Base-by-base conservation (phyloP, 768 basidiomycete genomes). In the Pleurotus pulmonarius region DNA sequence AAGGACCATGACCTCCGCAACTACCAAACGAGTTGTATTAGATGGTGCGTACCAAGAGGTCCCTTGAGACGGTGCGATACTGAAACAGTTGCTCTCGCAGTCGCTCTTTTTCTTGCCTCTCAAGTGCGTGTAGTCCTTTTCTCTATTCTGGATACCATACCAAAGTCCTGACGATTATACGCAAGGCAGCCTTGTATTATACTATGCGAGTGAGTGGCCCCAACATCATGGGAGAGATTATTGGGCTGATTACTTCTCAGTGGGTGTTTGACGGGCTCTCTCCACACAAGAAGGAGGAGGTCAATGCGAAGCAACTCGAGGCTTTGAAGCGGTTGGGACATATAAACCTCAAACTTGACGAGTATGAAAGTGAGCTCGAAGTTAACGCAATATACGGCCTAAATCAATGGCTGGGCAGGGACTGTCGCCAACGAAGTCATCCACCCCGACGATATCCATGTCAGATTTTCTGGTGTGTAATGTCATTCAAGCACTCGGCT, bases 401-500 rank as follows among this genome's bases (percentile, higher is more conserved):
- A 18, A 40, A 15, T 12, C 12, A 24, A 18, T n/a, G 39, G 9
- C 38, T 38, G n/a, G 60, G 2, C 59, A 91, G 90, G 84, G 57
- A 86, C 86, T 41, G 93, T 98, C 56, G 92, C 96, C 3, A 90
- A 88, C 39, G 95, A 98, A 64, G 85, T 98, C 18, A 92, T 98
- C 59, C 89, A 92, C 62, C 92, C 93, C 2, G 92, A 94, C 67
- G 91, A 95, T 64, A 95, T 96, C 55, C 72, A 79, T 47, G 81
- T 90, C 47, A 75, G 75, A 18, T 95, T 95, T 68, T 70, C 79
- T 20, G 93, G 92, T 90, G 55, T 6, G 82, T 61, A 22, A 12
- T 22, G 4, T 22, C 46, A 44, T 11, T 3, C 18, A 18, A 38
- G 38, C 7, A 15, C 8, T 15, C 8, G 12, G 38, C 7, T 13